Percentiles rank a stretch among this genome's conserved stretches.
Conservation (phyloP, 2,329 filamentous ascomycete species). For the Colletotrichum sublineola region DNA sequence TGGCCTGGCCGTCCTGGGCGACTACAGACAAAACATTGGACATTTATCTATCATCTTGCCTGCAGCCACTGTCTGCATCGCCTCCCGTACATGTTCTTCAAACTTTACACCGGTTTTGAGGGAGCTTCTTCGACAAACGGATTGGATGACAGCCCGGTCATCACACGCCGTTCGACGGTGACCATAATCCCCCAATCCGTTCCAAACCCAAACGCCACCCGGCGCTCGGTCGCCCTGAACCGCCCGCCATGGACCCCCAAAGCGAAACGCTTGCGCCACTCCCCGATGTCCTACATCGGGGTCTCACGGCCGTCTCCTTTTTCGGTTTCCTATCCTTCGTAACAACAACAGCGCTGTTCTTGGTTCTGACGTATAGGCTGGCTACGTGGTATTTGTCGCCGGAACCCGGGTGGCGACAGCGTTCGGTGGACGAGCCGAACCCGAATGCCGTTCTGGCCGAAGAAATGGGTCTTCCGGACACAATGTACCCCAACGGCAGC, state of each 20-base stretch:
- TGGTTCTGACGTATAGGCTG: slow-evolving; percentile 53
- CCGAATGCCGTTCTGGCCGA: slow-evolving; percentile 46
- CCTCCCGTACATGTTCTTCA: neutral
- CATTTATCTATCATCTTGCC: slow-evolving; percentile 26
- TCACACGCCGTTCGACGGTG: slow-evolving; percentile 2
- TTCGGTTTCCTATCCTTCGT: slow-evolving; percentile 55
- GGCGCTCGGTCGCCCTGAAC: neutral
- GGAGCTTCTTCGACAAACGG: neutral
- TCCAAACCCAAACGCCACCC: slow-evolving; percentile 14
- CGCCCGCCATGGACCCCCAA: slow-evolving; percentile 34
- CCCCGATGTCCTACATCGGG: slow-evolving; percentile 51
- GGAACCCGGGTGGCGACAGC: slow-evolving; percentile 46
- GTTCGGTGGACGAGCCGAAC: slow-evolving; percentile 48
- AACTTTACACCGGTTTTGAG: neutral
- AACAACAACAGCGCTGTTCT: slow-evolving; percentile 49
- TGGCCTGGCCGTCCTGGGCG: neutral
- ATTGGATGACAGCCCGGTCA: slow-evolving; percentile 22
- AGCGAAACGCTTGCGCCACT: slow-evolving; percentile 51
- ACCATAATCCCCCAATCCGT: neutral
- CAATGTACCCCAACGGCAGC: slow-evolving; percentile 44
- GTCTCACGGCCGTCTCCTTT: slow-evolving; percentile 53
- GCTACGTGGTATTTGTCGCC: slow-evolving; percentile 51
- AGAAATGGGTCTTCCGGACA: slow-evolving; percentile 45
- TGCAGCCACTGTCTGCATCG: slow-evolving; percentile 22
- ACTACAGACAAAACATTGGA: neutral